phyloP scores from a whole-genome alignment of 768 basidiomycete genomes.

The Trametes cubensis region DNA sequence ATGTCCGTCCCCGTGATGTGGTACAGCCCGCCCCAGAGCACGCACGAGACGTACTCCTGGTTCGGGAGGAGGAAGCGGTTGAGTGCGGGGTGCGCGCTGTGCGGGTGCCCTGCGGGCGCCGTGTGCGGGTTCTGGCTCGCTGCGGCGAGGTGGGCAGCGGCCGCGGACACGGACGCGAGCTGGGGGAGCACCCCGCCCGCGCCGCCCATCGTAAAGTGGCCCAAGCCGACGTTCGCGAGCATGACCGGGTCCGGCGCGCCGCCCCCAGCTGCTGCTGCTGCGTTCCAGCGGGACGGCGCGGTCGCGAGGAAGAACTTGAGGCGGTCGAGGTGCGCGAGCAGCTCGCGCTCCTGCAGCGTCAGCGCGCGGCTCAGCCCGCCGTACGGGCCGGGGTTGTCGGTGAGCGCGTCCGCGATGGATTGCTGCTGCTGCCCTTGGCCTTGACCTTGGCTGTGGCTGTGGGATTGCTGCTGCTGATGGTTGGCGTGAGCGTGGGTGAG shows the following conservation, averaged over 20 bases:
- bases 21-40: conserved; percentile 88
- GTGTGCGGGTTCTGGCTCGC: no score
- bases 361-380: conserved; percentile 56
- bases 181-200: no score
- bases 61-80: conserved; percentile 87
- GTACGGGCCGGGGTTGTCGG: conserved; percentile 20
- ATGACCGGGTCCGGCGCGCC: conserved; percentile 3
- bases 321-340: conserved; percentile 72
- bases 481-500: neutral
- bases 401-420: conserved; percentile 27
- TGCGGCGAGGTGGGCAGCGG: no score
- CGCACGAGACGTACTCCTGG: conserved; percentile 87
- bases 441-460: no score
- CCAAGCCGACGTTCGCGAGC: no score
- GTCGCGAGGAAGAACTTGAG: conserved; percentile 91
- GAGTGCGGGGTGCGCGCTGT: conserved; percentile 73
- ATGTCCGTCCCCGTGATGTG: conserved; percentile 98
- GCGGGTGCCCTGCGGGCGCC: conserved; percentile 42
- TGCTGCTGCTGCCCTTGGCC: neutral
- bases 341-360: conserved; percentile 64
- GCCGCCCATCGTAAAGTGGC: no score
- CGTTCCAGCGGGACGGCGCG: conserved; percentile 76
- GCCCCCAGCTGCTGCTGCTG: no score
- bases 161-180: no score
- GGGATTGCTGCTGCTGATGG: neutral